Base-by-base conservation (phyloP, 2,329 filamentous ascomycete species). In the Ceratocystis huliohia region DNA sequence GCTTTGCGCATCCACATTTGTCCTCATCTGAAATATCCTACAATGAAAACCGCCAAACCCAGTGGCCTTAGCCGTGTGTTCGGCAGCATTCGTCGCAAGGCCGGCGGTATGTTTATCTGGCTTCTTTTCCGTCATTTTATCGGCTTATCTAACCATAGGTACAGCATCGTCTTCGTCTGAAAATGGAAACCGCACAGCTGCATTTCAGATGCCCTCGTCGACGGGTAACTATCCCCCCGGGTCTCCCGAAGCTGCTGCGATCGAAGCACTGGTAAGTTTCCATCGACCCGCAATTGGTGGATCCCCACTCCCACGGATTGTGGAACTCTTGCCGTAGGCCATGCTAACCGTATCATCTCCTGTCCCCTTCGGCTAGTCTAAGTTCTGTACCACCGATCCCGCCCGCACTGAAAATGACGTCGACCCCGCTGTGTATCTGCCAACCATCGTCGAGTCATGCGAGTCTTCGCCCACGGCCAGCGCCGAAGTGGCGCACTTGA, bases 371-470 rank as follows among this genome's bases (percentile, higher is more conserved):
- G 25, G 25, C 28, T 37, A 67, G 64, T 59, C 61, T 1, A 68
- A 64, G 10, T 68, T 68, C 64, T 65, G 59, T 53, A 68, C 66
- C 33, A 50, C 63, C 37, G 66, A 68, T 53, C 30, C 64, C 59
- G 64, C 59, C 22, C 64, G 41, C n/a, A 44, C 66, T 20, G 63
- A 65, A 30, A 50, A 65, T 45, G 66, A 68, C 22, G 41, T 48
- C 73, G 89, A 95, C 75, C 94, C 97, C 78, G 91, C 96, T 69
- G 86, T 96, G 68, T 90, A 92, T 73, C 87, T 97, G 45, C 94
- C 94, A 7, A 84, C 87, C 68, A 96, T 99, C 70, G 94, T 99
- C 78, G 94, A 97, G 73, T 85, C 88, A 64, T 92, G 92, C 79
- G 94, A 97, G 75, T 96, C 92, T 33, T 96, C 90, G 61, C 93